Evolutionary conservation across 73 alveolate genomes (phyloP).

Genomic region (Loxodes magnus): DNA sequence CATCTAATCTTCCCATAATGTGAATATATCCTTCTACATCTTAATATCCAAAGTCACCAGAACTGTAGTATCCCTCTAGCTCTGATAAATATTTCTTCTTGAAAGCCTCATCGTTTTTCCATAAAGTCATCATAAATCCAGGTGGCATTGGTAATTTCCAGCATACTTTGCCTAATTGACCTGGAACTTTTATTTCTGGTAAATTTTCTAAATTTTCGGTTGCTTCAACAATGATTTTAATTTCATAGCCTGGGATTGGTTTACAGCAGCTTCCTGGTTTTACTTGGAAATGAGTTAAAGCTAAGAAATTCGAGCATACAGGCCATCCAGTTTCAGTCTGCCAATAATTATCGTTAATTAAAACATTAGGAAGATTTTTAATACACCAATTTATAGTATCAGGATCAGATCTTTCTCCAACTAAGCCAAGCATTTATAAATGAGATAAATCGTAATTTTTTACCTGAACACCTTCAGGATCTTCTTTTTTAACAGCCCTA

Average conservation of each 20-base stretch:
- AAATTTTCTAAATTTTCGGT: constrained; percentile 36
- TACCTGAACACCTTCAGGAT: constrained; percentile 85
- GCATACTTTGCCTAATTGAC: constrained; percentile 68
- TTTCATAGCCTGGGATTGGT: constrained; percentile 88
- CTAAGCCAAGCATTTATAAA: constrained; percentile 59
- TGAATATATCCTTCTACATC: constrained; percentile 66
- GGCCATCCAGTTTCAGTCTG: constrained; percentile 99
- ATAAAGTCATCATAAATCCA: constrained; percentile 83
- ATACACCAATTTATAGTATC: constrained; percentile 91
- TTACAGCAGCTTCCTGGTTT: constrained; percentile 89
- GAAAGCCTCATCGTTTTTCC: constrained; percentile 87
- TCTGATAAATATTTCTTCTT: constrained; percentile 82
- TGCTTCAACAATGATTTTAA: constrained; percentile 70
- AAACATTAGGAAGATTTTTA: constrained; percentile 31
- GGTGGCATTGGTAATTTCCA: constrained; percentile 95
- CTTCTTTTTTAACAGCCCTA: constrained; percentile 93
- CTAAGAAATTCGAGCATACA: constrained; percentile 27
- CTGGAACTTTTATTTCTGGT: too few species aligned
- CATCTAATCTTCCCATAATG: constrained; percentile 77
- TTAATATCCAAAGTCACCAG: constrained; percentile 94
- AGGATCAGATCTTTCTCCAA: constrained; percentile 99
- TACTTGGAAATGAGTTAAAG: constrained; percentile 40
- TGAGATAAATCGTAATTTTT: constrained; percentile 53
- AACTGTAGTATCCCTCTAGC: constrained; percentile 80
- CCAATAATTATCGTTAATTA: constrained; percentile 97